A percentile compares a stretch with the other conserved stretches of the same genome.
phyloP scores from a whole-genome alignment of 495 filamentous ascomycete genomes.

The Penicillium maclennaniae region DNA sequence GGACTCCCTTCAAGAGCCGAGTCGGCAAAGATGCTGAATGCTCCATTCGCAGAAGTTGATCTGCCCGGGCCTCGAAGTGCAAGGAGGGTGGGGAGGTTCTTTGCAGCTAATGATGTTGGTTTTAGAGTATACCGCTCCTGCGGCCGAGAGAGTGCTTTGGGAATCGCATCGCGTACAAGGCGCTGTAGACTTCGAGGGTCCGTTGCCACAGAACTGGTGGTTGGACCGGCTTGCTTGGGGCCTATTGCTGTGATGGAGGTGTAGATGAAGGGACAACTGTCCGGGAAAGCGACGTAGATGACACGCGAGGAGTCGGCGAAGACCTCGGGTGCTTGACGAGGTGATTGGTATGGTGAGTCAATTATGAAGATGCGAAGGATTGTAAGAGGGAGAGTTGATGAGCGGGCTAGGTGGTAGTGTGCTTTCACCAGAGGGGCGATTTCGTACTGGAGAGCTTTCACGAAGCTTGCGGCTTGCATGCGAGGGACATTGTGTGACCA shows the following conservation, averaged over 20 bases:
- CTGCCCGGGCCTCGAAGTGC: conserved; percentile 61
- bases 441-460: conserved; percentile 66
- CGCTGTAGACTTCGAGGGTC: conserved; percentile 62
- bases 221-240: conserved; percentile 19
- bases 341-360: conserved; percentile 66
- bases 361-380: conserved; percentile 71
- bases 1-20: conserved; percentile 55
- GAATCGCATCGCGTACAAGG: conserved; percentile 69
- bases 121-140: conserved; percentile 65
- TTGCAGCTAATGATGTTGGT: conserved; percentile 61
- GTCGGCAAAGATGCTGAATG: conserved; percentile 74
- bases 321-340: conserved; percentile 31
- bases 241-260: conserved; percentile 53
- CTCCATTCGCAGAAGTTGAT: conserved; percentile 65
- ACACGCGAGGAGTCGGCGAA: conserved; percentile 57
- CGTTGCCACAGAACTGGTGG: conserved; percentile 31
- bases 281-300: conserved; percentile 75
- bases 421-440: conserved; percentile 72
- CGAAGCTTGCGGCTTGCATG: conserved; percentile 72
- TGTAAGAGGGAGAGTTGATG: conserved; percentile 58
- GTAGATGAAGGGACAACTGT: conserved; percentile 70
- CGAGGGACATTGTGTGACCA: conserved; percentile 54
- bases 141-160: conserved; percentile 69
- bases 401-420: conserved; percentile 70
- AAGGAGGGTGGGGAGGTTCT: conserved; percentile 62